Conservation (phyloP, 257 asterid species). For the Solanum virginianum region DNA sequence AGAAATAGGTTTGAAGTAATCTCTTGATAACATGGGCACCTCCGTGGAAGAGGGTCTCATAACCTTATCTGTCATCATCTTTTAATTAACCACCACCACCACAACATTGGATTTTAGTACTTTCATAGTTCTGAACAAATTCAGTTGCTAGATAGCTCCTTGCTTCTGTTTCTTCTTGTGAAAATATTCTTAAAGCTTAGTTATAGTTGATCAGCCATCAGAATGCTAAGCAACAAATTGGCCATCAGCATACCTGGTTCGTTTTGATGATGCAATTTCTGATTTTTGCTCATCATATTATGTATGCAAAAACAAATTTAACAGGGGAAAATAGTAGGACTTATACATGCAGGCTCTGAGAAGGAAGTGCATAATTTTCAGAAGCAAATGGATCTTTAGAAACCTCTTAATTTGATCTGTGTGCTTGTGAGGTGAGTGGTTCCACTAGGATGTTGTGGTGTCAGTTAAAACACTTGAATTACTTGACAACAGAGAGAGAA, state of each 20-base stretch:
- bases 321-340: not conserved
- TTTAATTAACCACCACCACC: not conserved
- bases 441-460: not conserved
- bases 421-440: not conserved
- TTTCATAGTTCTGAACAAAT: not conserved
- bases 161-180: not conserved
- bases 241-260: not conserved
- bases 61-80: not conserved
- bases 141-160: not conserved
- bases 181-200: not conserved
- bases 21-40: not conserved
- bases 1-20: not conserved
- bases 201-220: not conserved
- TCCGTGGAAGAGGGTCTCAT: not conserved
- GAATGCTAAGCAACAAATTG: not conserved
- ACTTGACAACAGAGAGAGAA: not conserved
- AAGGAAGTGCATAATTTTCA: not conserved
- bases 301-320: not conserved
- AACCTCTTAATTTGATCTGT: not conserved
- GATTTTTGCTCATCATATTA: not conserved
- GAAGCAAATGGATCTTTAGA: not conserved
- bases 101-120: not conserved
- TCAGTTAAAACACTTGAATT: not conserved
- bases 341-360: not conserved
- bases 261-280: not conserved